Evolutionary conservation across 2,329 filamentous ascomycete species (phyloP).

Genomic region (Onygena corvina): DNA sequence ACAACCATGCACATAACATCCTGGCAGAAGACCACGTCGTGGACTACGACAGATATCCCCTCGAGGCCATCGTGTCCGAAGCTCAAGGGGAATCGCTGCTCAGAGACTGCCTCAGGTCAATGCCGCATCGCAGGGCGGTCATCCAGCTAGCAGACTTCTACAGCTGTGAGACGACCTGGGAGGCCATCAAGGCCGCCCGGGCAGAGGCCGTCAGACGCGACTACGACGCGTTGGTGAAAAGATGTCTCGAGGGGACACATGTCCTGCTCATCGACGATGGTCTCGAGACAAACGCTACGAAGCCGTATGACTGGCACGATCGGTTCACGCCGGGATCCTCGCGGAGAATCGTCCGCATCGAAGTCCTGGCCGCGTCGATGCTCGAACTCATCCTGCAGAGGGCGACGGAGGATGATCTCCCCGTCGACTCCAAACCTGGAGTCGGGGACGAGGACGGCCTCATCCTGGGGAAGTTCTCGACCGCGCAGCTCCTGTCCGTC

Average conservation of each 20-base stretch:
- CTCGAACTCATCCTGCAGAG: slow-evolving; percentile 36
- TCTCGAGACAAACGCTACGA: slow-evolving; percentile 45
- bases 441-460: neutral
- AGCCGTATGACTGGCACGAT: slow-evolving; percentile 54
- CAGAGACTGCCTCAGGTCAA: slow-evolving; percentile 46
- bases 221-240: slow-evolving; percentile 46
- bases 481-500: neutral
- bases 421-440: neutral
- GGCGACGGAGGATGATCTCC: neutral
- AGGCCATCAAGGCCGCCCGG: slow-evolving; percentile 41
- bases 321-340: slow-evolving; percentile 51
- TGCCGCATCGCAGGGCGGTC: slow-evolving; percentile 59
- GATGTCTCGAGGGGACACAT: slow-evolving; percentile 61
- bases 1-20: slow-evolving; percentile 39
- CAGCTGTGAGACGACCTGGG: slow-evolving; percentile 52
- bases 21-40: slow-evolving; percentile 24
- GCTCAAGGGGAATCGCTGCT: slow-evolving; percentile 55
- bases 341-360: slow-evolving; percentile 66
- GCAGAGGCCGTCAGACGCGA: slow-evolving; percentile 37
- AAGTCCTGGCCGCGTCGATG: slow-evolving; percentile 55
- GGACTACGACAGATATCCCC: slow-evolving; percentile 32
- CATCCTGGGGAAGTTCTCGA: neutral
- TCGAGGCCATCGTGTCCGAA: slow-evolving; percentile 58
- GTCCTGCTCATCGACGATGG: slow-evolving; percentile 69
- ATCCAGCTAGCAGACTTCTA: slow-evolving; percentile 56